A percentile compares a stretch with the other conserved stretches of the same genome.
Evolutionary conservation across 495 filamentous ascomycete species (phyloP).

Genomic region (Penicillium atrosanguineum): DNA sequence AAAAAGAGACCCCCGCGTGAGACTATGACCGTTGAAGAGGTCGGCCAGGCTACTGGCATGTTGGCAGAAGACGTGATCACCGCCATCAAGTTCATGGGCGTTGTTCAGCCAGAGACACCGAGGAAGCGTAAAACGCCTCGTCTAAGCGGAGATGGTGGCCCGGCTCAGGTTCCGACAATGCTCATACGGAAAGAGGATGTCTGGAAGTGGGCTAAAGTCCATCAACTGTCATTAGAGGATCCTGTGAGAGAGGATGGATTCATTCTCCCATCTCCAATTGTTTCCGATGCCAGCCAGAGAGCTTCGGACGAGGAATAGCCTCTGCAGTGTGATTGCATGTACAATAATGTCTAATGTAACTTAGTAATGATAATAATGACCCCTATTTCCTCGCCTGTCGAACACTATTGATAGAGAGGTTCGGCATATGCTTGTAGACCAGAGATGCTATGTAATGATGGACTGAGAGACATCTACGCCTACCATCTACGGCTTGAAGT

Average conservation of each 20-base stretch:
- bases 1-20: conserved; percentile 37
- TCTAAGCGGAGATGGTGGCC: conserved; percentile 22
- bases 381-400: neutral
- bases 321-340: neutral
- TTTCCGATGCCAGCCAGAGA: conserved; percentile 7
- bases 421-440: neutral
- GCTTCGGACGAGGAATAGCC: conserved; percentile 11
- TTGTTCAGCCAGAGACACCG: conserved; percentile 58
- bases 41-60: conserved; percentile 71
- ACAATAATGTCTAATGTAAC: neutral
- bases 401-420: neutral
- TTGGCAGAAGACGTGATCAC: conserved; percentile 75
- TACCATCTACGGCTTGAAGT: neutral
- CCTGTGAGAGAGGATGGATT: conserved; percentile 51
- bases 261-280: conserved; percentile 31
- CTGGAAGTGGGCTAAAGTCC: conserved; percentile 43
- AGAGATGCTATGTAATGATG: neutral
- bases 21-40: conserved; percentile 51
- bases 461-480: neutral
- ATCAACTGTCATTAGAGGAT: conserved; percentile 41
- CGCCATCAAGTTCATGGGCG: conserved; percentile 74
- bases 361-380: neutral
- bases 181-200: conserved; percentile 45
- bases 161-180: conserved; percentile 32
- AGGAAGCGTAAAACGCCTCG: conserved; percentile 38